Percentiles rank a stretch among this genome's conserved stretches.
Conservation (phyloP, 441 rosid genomes). For the Pelargonium myrrhifolium region DNA sequence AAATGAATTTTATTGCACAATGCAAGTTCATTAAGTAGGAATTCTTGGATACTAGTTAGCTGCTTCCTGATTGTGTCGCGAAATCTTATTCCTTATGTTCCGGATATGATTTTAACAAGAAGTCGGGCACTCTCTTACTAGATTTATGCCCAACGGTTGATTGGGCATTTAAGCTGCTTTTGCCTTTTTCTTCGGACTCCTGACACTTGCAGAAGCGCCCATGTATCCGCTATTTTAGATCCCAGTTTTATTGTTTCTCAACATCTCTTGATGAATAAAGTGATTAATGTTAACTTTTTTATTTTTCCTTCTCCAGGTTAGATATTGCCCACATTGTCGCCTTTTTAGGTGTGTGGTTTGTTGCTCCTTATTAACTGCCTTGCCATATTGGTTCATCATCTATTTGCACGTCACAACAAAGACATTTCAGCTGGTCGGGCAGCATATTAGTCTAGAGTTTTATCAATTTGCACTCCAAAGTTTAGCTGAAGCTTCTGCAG, state of each 20-base stretch:
- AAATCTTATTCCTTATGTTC: not conserved
- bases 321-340: not conserved
- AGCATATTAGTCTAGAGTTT: constrained; percentile 7
- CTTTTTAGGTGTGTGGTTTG: constrained; percentile 11
- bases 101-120: not conserved
- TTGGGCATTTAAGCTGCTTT: not conserved
- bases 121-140: not conserved
- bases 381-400: not conserved
- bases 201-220: not conserved
- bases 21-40: not conserved
- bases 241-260: not conserved
- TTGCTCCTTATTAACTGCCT: constrained; percentile 6
- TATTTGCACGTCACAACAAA: not conserved
- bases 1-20: not conserved
- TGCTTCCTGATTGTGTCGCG: not conserved
- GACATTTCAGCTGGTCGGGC: constrained; percentile 7
- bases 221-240: not conserved
- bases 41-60: not conserved
- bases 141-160: not conserved
- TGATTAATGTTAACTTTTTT: not conserved
- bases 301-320: constrained; percentile 1
- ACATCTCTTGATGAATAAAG: not conserved
- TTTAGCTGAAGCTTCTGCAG: not conserved
- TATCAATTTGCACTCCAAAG: not conserved
- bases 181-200: not conserved